A percentile compares a stretch with the other conserved stretches of the same genome.
These are phyloP conservation scores for Calvatia gigantea DNA, from an alignment of 768 basidiomycete species.

Conservation along the genomic window DNA sequence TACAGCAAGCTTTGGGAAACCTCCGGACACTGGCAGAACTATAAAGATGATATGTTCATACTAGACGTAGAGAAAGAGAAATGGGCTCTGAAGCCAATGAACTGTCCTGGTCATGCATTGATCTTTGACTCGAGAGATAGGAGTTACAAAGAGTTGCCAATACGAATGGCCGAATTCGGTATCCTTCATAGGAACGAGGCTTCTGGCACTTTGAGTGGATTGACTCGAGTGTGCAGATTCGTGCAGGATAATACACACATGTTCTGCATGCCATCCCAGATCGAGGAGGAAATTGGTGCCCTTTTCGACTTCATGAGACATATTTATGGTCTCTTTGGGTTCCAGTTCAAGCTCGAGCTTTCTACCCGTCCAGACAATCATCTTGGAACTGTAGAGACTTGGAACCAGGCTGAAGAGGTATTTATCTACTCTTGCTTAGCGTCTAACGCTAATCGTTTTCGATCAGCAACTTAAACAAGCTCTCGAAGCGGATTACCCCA, in stretches of 20 bases:
- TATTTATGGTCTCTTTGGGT: slow-evolving; percentile 92
- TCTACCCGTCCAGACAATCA: slow-evolving; percentile 96
- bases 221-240: slow-evolving; percentile 92
- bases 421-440: not conserved
- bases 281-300: slow-evolving; percentile 80
- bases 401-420: slow-evolving; percentile 86
- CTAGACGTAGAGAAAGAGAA: slow-evolving; percentile 94
- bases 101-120: slow-evolving; percentile 95
- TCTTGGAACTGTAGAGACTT: slow-evolving; percentile 85
- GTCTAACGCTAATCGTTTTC: not conserved
- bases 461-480: slow-evolving; percentile 77
- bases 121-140: slow-evolving; percentile 95
- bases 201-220: slow-evolving; percentile 86
- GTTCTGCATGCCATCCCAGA: slow-evolving; percentile 94
- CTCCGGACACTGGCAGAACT: slow-evolving; percentile 97
- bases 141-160: slow-evolving; percentile 91
- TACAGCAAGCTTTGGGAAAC: slow-evolving; percentile 96
- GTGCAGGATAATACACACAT: slow-evolving; percentile 98
- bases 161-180: slow-evolving; percentile 98
- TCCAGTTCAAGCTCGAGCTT: slow-evolving; percentile 89
- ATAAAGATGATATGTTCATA: slow-evolving; percentile 96
- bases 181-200: slow-evolving; percentile 97
- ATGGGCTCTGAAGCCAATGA: slow-evolving; percentile 99
- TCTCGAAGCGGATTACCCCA: slow-evolving; percentile 82
- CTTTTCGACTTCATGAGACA: slow-evolving; percentile 95